Evolutionary conservation across 768 basidiomycete genomes (phyloP).

Genomic region (Suillus clintonianus): DNA sequence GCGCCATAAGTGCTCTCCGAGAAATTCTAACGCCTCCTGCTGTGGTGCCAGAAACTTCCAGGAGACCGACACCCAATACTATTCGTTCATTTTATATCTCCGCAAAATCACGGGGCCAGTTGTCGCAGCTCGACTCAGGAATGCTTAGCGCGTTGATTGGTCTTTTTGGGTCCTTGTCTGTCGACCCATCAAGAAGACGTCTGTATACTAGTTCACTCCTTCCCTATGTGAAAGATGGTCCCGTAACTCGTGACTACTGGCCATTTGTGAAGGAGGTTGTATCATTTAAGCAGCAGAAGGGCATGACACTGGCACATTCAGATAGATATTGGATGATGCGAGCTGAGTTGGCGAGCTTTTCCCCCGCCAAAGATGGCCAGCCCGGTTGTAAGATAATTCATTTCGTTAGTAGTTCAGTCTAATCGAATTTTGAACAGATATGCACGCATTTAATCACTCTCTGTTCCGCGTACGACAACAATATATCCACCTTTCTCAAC

Average conservation of each 20-base stretch:
- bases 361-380: conserved; percentile 12
- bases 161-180: conserved; percentile 53
- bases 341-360: conserved; percentile 38
- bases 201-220: conserved; percentile 32
- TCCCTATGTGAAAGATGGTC: conserved; percentile 21
- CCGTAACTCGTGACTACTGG: conserved; percentile 44
- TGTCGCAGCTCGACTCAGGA: conserved; percentile 33
- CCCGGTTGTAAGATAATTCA: conserved; percentile 16
- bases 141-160: conserved; percentile 46
- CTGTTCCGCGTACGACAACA: conserved; percentile 39
- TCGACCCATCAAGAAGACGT: conserved; percentile 26
- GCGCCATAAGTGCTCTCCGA: background rate
- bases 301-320: conserved; percentile 35
- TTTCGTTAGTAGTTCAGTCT: background rate
- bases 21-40: background rate
- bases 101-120: conserved; percentile 34
- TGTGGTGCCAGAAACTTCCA: background rate
- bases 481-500: conserved; percentile 41
- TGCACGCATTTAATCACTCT: conserved; percentile 8
- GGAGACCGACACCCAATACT: conserved; percentile 26
- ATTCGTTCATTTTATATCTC: conserved; percentile 43
- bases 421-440: conserved; percentile 18
- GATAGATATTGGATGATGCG: conserved; percentile 69
- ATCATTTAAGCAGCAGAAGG: conserved; percentile 43
- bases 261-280: conserved; percentile 46